A percentile compares a stretch with the other conserved stretches of the same genome.
Conservation (phyloP, 2,329 filamentous ascomycete genomes). For the Dothideomycetidae sp. region DNA sequence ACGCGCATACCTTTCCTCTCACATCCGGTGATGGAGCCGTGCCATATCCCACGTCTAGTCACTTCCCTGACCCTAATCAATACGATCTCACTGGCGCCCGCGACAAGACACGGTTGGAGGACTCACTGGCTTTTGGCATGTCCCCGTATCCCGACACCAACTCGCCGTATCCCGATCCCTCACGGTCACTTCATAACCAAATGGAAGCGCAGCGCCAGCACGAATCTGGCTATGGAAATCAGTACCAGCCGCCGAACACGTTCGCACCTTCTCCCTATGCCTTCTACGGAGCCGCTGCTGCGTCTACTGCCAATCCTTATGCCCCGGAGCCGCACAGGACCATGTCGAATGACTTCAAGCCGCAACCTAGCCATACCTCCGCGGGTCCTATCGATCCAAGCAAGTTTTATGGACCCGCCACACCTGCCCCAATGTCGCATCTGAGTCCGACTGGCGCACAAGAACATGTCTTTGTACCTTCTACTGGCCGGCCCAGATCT, state of each 20-base stretch:
- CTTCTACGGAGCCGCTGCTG: slow-evolving; percentile 1
- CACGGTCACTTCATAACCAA: neutral
- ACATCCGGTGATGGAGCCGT: slow-evolving; percentile 3
- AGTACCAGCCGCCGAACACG: neutral
- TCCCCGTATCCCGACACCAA: neutral
- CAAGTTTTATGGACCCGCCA: too few relatives aligned
- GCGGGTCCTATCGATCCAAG: too few relatives aligned
- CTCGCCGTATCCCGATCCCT: too few relatives aligned
- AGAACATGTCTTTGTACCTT: slow-evolving; percentile 3
- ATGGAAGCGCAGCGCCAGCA: neutral
- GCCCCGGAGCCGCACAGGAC: slow-evolving; percentile 5
- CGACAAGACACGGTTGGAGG: slow-evolving; percentile 1
- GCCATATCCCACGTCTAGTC: slow-evolving; percentile 3
- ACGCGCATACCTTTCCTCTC: slow-evolving; percentile 1
- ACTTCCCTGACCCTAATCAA: slow-evolving; percentile 7
- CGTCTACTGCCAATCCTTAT: neutral
- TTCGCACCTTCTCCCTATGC: slow-evolving; percentile 2
- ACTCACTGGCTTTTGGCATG: slow-evolving; percentile 6
- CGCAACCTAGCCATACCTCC: too few relatives aligned
- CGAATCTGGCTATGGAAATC: neutral
- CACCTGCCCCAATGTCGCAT: slow-evolving; percentile 4
- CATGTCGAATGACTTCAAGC: slow-evolving; percentile 4
- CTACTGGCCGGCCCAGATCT: neutral
- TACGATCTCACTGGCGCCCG: slow-evolving; percentile 8
- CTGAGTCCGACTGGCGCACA: slow-evolving; percentile 2